Percentiles rank a stretch among this genome's conserved stretches.
Evolutionary conservation across 345 rosid genomes (phyloP).

Genomic region (Sonneratia alba): DNA sequence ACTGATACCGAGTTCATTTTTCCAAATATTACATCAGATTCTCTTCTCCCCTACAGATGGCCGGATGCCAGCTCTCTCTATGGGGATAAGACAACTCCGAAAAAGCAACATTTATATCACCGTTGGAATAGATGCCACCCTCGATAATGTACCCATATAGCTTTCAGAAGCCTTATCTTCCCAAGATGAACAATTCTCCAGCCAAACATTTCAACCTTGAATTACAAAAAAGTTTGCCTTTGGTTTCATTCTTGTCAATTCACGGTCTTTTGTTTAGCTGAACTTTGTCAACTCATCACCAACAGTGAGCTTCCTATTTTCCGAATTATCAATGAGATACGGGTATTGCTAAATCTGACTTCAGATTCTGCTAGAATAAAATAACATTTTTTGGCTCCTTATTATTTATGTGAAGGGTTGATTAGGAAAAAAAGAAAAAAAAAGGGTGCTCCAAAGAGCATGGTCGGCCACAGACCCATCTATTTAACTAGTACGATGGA

Average conservation of each 20-base stretch:
- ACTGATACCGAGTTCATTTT: too few species aligned
- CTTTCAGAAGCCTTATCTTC: background rate
- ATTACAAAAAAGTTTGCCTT: background rate
- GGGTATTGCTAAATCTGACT: background rate
- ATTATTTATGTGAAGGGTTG: too few species aligned
- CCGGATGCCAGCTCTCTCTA: background rate
- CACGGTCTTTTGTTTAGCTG: too few species aligned
- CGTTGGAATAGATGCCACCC: background rate
- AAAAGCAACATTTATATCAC: background rate
- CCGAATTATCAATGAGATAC: background rate
- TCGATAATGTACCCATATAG: background rate
- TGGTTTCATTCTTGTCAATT: too few species aligned
- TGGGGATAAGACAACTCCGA: background rate
- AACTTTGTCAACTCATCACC: too few species aligned
- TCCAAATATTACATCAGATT: background rate
- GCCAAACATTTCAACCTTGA: background rate
- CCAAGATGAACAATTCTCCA: background rate
- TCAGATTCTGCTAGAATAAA: background rate
- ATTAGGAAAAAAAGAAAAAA: too few species aligned
- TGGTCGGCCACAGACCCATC: background rate
- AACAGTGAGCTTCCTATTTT: too few species aligned
- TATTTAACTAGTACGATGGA: background rate
- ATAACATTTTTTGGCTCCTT: background rate
- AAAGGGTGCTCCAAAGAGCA: background rate
- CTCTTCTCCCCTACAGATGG: background rate